Conservation (phyloP, 2,329 filamentous ascomycete genomes). For the Xylariaceae sp. region DNA sequence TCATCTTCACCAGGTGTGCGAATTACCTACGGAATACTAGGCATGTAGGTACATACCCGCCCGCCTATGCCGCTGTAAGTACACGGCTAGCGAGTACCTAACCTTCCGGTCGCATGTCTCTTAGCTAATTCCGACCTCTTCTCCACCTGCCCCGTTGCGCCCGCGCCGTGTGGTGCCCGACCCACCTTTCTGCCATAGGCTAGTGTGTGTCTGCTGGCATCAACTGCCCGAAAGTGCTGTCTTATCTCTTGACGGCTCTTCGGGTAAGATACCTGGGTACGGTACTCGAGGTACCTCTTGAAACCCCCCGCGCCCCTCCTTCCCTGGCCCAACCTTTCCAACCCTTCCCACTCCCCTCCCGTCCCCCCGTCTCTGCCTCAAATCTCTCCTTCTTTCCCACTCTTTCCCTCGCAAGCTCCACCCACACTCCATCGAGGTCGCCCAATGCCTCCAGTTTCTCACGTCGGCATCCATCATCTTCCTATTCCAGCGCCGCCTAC, state of each 20-base stretch:
- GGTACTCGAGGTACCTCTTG: neutral
- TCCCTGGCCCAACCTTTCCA: constrained; percentile 12
- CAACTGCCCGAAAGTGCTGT: constrained; percentile 9
- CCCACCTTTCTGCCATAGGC: neutral
- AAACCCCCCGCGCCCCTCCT: neutral
- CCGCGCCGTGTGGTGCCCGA: neutral
- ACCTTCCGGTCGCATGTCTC: neutral
- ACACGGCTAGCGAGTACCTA: neutral
- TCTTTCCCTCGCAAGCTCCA: constrained; percentile 18
- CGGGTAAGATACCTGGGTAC: neutral
- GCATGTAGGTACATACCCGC: neutral
- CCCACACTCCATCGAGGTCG: constrained; percentile 13
- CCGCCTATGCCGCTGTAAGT: neutral
- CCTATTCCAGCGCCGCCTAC: neutral
- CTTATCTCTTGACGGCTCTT: neutral
- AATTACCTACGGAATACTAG: neutral
- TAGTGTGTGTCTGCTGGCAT: neutral
- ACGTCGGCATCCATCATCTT: neutral
- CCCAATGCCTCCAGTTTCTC: too few species aligned
- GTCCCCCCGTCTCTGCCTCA: constrained; percentile 7
- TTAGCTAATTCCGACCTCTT: neutral
- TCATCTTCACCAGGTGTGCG: constrained; percentile 5
- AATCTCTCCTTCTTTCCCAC: constrained; percentile 15
- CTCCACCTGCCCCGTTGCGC: constrained; percentile 8
- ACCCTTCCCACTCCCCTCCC: too few species aligned